phyloP scores from a whole-genome alignment of 2,329 filamentous ascomycete genomes.

The Colletotrichum sp. region DNA sequence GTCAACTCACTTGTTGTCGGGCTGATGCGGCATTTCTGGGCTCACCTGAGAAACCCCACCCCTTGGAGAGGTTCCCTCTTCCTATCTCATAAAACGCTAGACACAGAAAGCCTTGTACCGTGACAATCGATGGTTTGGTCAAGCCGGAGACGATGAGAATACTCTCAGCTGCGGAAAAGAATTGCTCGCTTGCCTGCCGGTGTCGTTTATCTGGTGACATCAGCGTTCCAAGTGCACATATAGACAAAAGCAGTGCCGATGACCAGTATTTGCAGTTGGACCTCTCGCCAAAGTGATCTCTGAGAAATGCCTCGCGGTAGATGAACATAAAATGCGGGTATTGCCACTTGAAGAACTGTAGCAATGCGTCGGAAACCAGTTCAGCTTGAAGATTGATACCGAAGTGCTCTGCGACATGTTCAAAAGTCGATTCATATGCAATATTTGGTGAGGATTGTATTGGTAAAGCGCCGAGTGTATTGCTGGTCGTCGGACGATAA shows the following conservation, averaged over 20 bases:
- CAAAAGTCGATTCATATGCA: conserved; percentile 14
- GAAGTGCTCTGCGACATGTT: conserved; percentile 26
- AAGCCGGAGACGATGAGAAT: conserved; percentile 29
- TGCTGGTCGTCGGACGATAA: neutral
- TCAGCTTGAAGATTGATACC: conserved; percentile 27
- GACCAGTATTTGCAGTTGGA: conserved; percentile 32
- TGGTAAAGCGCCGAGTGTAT: neutral
- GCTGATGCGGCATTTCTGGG: neutral
- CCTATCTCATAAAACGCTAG: conserved; percentile 33
- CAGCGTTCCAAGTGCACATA: conserved; percentile 29
- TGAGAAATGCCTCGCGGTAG: conserved; percentile 31
- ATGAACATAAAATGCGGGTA: conserved; percentile 36
- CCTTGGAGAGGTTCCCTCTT: conserved; percentile 30
- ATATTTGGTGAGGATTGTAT: neutral
- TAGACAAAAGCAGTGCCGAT: conserved; percentile 23
- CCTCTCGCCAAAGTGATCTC: conserved; percentile 24
- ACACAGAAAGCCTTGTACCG: conserved; percentile 30
- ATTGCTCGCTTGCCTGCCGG: conserved; percentile 21
- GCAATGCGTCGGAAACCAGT: conserved; percentile 22
- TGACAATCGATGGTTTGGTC: conserved; percentile 24
- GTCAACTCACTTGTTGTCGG: neutral
- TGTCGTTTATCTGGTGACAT: conserved; percentile 13
- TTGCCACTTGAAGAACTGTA: conserved; percentile 32
- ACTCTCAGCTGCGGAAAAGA: conserved; percentile 27
- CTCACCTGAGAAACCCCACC: conserved; percentile 31